These are phyloP conservation scores for Modicella reniformis DNA, from an alignment of 371 early-diverging fungal genomes.

Conservation along the genomic window DNA sequence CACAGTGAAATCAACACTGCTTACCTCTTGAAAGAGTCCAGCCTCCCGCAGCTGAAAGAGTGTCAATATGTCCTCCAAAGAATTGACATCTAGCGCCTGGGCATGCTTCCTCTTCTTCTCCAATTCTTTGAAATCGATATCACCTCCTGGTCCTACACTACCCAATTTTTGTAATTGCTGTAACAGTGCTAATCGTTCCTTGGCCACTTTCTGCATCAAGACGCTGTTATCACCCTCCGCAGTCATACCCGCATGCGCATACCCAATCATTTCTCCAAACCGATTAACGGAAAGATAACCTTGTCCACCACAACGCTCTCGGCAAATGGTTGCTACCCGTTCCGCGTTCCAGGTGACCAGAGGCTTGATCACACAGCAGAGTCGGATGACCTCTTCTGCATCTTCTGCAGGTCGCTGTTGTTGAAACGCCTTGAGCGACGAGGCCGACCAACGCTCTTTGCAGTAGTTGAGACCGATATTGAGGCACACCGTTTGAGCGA, in stretches of 20 bases:
- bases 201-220: constrained; percentile 78
- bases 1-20: background rate
- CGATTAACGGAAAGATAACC: constrained; percentile 72
- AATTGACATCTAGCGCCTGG: constrained; percentile 50
- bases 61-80: constrained; percentile 53
- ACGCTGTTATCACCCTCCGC: constrained; percentile 84
- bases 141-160: background rate
- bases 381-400: constrained; percentile 65
- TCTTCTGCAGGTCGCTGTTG: constrained; percentile 30
- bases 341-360: constrained; percentile 75
- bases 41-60: constrained; percentile 59
- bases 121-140: constrained; percentile 54
- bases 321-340: constrained; percentile 66
- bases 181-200: constrained; percentile 58
- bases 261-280: constrained; percentile 62
- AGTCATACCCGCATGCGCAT: constrained; percentile 70
- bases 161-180: constrained; percentile 6
- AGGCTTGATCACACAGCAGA: constrained; percentile 79
- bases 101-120: constrained; percentile 40
- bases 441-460: constrained; percentile 63
- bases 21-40: constrained; percentile 57
- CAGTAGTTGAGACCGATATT: constrained; percentile 74
- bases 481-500: constrained; percentile 67
- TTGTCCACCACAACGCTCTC: constrained; percentile 81
- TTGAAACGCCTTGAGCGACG: constrained; percentile 11